phyloP scores from a whole-genome alignment of 139 green algal genomes.

The Closterium sp. region DNA sequence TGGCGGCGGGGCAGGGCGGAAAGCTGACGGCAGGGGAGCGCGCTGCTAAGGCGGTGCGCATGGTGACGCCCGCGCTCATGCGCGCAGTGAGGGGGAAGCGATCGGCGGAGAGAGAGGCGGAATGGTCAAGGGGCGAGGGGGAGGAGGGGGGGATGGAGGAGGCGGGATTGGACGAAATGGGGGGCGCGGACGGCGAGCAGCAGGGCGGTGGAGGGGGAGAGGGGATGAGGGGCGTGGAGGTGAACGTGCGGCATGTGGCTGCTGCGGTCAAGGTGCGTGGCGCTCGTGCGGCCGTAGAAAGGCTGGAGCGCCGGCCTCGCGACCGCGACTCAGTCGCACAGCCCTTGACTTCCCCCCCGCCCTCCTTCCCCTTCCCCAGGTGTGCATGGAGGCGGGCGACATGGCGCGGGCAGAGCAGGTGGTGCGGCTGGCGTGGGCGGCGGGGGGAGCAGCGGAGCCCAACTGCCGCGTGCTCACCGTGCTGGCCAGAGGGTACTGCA shows the following conservation, averaged over 20 bases:
- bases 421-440: background rate
- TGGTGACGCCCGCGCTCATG: background rate
- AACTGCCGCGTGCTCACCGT: slow-evolving; percentile 13
- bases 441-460: background rate
- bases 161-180: background rate
- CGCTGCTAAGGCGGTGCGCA: background rate
- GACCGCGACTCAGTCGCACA: too few species aligned
- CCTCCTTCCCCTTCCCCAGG: too few species aligned
- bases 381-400: slow-evolving; percentile 9
- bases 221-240: background rate
- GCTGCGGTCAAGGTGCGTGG: background rate
- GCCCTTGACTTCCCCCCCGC: too few species aligned
- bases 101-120: background rate
- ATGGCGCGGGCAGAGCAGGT: slow-evolving; percentile 19
- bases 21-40: background rate
- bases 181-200: background rate
- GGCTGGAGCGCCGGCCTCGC: too few species aligned
- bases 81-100: background rate
- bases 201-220: background rate
- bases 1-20: background rate
- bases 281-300: too few species aligned
- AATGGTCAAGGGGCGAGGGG: background rate
- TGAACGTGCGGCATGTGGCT: background rate
- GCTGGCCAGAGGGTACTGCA: slow-evolving; percentile 37
- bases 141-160: background rate